phyloP scores from a whole-genome alignment of 148 eudicot genomes.

The Nyssa sinensis region DNA sequence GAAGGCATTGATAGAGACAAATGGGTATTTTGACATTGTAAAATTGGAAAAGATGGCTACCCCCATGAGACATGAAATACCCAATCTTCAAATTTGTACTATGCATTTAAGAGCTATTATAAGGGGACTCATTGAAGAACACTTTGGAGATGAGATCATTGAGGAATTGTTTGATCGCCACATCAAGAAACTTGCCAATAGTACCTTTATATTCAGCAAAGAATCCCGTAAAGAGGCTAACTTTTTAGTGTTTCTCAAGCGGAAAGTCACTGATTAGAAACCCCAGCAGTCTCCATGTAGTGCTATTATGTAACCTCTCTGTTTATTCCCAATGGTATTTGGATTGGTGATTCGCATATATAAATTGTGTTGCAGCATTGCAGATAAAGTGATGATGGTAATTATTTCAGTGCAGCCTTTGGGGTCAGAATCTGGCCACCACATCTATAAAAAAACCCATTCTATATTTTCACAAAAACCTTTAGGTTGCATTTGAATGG shows the following conservation, averaged over 20 bases:
- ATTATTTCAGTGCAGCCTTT: too few relatives aligned
- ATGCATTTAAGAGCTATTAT: slow-evolving; percentile 18
- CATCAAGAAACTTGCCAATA: not conserved
- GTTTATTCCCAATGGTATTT: too few relatives aligned
- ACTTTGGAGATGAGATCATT: slow-evolving; percentile 13
- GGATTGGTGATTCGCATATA: too few relatives aligned
- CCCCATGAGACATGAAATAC: not conserved
- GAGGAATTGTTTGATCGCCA: not conserved
- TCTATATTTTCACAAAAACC: too few relatives aligned
- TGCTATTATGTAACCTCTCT: too few relatives aligned
- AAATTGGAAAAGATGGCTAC: slow-evolving; percentile 10
- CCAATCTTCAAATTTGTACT: not conserved
- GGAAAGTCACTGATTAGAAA: not conserved
- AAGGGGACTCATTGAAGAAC: slow-evolving; percentile 18
- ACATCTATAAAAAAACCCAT: too few relatives aligned
- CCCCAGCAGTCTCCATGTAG: not conserved
- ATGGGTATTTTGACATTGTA: slow-evolving; percentile 21
- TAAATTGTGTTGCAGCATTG: too few relatives aligned
- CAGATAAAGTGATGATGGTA: too few relatives aligned
- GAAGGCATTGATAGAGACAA: slow-evolving; percentile 22
- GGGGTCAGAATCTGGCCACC: too few relatives aligned
- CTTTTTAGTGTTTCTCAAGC: slow-evolving; percentile 1
- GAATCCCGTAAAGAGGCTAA: not conserved
- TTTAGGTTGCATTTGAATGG: too few relatives aligned
- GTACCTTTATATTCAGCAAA: not conserved